phyloP scores from a whole-genome alignment of 176 grass and related monocot species.

The Oryza coarctata region DNA sequence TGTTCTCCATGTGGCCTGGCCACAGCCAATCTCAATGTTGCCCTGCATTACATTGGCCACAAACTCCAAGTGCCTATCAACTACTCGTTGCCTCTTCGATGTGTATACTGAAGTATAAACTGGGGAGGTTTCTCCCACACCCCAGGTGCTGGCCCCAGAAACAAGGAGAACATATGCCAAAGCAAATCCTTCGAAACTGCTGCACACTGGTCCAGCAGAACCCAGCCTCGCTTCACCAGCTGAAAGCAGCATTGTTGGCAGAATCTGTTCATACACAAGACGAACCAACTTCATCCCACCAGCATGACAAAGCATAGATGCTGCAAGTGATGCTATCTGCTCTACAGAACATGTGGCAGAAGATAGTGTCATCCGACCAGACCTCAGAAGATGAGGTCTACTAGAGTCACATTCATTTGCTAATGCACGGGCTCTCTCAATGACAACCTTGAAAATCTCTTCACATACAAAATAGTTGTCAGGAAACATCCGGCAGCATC shows the following conservation, averaged over 20 bases:
- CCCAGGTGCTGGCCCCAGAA: constrained; percentile 63
- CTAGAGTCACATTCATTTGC: constrained; percentile 50
- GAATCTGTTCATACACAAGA: constrained; percentile 62
- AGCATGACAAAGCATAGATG: constrained; percentile 61
- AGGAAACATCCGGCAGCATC: constrained; percentile 53
- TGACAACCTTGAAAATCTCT: constrained; percentile 62
- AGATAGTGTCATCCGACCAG: constrained; percentile 47
- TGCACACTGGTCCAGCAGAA: constrained; percentile 43
- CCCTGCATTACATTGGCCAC: constrained; percentile 58
- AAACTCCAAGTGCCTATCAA: constrained; percentile 65
- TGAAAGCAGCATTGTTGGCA: constrained; percentile 69
- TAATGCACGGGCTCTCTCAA: constrained; percentile 49
- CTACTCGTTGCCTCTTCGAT: constrained; percentile 42
- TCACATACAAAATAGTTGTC: constrained; percentile 61
- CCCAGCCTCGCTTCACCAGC: constrained; percentile 47
- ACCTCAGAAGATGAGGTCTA: constrained; percentile 47
- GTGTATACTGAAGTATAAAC: constrained; percentile 40
- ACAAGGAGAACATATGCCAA: constrained; percentile 66
- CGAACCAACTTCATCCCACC: constrained; percentile 61
- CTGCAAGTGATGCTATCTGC: constrained; percentile 57
- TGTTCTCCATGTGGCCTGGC: constrained; percentile 52
- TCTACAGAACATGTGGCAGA: constrained; percentile 49
- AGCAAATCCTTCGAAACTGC: constrained; percentile 60
- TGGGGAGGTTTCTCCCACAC: constrained; percentile 49
- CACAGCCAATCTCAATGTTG: constrained; percentile 63